These are phyloP conservation scores for Aspergillus pseudoviridinutans DNA, from an alignment of 2,329 filamentous ascomycete species.

Conservation along the genomic window DNA sequence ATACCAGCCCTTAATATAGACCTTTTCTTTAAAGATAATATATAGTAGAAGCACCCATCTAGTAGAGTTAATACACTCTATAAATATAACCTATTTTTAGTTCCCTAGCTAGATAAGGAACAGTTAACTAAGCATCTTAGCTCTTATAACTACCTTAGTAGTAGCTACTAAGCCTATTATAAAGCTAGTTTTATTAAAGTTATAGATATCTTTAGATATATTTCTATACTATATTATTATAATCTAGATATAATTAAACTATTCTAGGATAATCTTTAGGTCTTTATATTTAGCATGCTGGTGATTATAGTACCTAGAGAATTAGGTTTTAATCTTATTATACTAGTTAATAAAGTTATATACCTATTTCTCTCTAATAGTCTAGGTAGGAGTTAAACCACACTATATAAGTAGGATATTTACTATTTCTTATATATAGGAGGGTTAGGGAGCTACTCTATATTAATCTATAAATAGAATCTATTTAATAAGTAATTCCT, in stretches of 20 bases:
- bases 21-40: slow-evolving; percentile 12
- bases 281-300: slow-evolving; percentile 4
- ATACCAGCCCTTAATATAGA: slow-evolving; percentile 9
- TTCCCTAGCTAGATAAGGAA: slow-evolving; percentile 12
- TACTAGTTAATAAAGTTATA: slow-evolving; percentile 4
- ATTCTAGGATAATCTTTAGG: slow-evolving; percentile 1
- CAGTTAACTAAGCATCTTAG: neutral
- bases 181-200: slow-evolving; percentile 4
- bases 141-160: slow-evolving; percentile 2
- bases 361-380: neutral
- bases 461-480: slow-evolving; percentile 2
- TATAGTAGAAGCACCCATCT: slow-evolving; percentile 7
- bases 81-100: slow-evolving; percentile 12
- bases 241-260: slow-evolving; percentile 9
- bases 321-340: neutral
- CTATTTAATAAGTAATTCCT: slow-evolving; percentile 2
- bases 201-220: slow-evolving; percentile 10
- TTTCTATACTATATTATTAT: slow-evolving; percentile 8
- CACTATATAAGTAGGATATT: slow-evolving; percentile 1
- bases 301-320: slow-evolving; percentile 1
- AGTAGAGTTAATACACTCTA: slow-evolving; percentile 8
- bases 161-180: slow-evolving; percentile 8
- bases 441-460: neutral
- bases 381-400: neutral
- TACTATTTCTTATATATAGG: slow-evolving; percentile 1